Evolutionary conservation across 179 eudicot species (phyloP).

Genomic region (Gypsophila paniculata): DNA sequence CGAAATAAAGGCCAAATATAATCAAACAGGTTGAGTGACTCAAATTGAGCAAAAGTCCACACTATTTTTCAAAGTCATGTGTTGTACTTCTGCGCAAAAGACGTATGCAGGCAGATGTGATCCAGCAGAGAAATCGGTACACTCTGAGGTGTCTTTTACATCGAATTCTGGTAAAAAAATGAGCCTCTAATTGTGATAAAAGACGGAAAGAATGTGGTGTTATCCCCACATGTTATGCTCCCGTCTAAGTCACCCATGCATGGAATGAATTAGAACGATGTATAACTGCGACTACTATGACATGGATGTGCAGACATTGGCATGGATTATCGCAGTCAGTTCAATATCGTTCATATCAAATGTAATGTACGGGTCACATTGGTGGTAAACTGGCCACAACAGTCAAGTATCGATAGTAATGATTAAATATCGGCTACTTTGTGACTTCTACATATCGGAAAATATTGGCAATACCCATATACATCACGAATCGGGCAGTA

Average conservation of each 20-base stretch:
- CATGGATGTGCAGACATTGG: background rate
- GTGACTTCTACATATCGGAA: background rate
- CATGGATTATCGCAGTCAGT: background rate
- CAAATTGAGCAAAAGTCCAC: slow-evolving; percentile 23
- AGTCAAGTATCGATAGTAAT: background rate
- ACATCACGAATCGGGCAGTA: background rate
- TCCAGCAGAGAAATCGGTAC: slow-evolving; percentile 11
- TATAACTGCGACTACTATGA: background rate
- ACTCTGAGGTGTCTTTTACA: slow-evolving; percentile 8
- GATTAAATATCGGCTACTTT: background rate
- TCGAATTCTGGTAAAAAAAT: background rate
- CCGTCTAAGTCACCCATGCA: background rate
- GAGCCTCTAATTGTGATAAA: slow-evolving; percentile 5
- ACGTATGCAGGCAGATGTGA: slow-evolving; percentile 21
- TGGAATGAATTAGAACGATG: background rate
- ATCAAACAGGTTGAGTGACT: slow-evolving; percentile 19
- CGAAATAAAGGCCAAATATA: slow-evolving; percentile 22
- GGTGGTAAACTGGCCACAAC: background rate
- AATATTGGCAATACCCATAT: background rate
- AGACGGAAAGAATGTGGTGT: background rate
- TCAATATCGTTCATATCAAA: too few relatives aligned
- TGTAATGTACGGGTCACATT: background rate
- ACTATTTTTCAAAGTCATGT: slow-evolving; percentile 10
- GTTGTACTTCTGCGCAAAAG: slow-evolving; percentile 16
- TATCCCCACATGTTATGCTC: slow-evolving; percentile 14